Base-by-base conservation (phyloP, 2,329 filamentous ascomycete genomes). In the Colletotrichum liriopes region DNA sequence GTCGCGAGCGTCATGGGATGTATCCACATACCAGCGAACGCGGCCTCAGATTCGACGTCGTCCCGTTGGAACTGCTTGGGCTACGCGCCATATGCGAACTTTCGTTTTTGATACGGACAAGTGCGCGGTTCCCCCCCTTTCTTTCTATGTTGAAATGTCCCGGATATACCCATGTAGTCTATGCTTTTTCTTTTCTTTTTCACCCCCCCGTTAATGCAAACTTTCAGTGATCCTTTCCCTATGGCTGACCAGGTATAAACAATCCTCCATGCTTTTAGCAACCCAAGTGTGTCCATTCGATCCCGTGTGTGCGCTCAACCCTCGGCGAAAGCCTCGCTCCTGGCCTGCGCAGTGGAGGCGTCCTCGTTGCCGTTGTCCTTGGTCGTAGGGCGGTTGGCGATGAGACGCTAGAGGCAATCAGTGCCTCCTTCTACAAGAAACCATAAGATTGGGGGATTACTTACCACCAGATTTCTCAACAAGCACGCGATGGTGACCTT, bases 401-500 rank as follows among this genome's bases (percentile, higher is more conserved):
- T 85, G 70, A 89, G 79, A 67, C 87, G 86, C 87, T 89, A 32
- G 12, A 45, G 52, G 35, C n/a, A 51, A 35, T 72, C 23, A 72
- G 47, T 32, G 35, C 12, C 18, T 18, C 7, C 7, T 35, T 52
- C 5, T 51, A 29, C 29, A 5, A 41, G 6, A n/a, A 12, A 29
- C n/a, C 29, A 3, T 26, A 4, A 12, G 12, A 23, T 26, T 6
- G 8, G 32, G n/a, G 11, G 12, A 18, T 35, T 4, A 89, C 92
- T 84, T 84, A 96, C 94, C 79, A 98, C 88, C 45, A 98, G 84
- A 80, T 99, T 99, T 68, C 96, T 88, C 78, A 98, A 85, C 71
- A 99, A 84, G 43, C 98, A 92, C 20, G 96, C 94, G 80, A 98
- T 98, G 0, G 96, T 99, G 59, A 98, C 96, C 86, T 98, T 99